Evolutionary conservation across 208 protist species (phyloP), one percentile per base, ranked within the genome.

Genomic region (Porcisia deanei): DNA sequence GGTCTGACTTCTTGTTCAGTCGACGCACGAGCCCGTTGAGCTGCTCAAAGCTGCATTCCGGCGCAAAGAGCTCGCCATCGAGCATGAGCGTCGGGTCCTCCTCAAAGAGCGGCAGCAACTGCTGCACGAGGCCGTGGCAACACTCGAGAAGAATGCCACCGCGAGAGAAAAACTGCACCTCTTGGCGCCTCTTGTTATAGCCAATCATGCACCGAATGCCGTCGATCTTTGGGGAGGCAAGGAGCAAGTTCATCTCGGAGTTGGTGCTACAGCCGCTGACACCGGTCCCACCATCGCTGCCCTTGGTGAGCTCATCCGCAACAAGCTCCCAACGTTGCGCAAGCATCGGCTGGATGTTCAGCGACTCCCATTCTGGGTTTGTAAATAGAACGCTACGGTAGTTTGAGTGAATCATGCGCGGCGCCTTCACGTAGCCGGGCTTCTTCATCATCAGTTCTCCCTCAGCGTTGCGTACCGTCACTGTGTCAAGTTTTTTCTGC

Each of bases 161-260:
- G 54, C 93, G 93, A 8, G 93, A 96, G 70, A 97, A 95, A 77
- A 92, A 97, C 77, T 94, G 90, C 69, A 91, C 83, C 60, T 92
- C 82, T 20, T 88, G 85, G 25, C 67, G 79, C 59, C 76, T 75
- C 65, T 81, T 45, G 74, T 92, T 95, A 77, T 88, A 95, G 39
- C 90, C 91, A 39, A 97, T 85, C 30, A 97, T 84, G 80, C 93
- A 97, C 59, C 93, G 93, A 74, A 97, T 91, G 20, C 93, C 93
- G 74, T 97, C 93, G 73, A 97, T 95, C 81, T 97, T 97, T 3
- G 93, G 93, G 14, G 93, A 97, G 45, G 89, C 91, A 34, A 97
- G 81, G 30, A 97, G 74, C 18, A 91, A 65, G 49, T 88, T 71
- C 68, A 77, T 59, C 72, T 71, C 80, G 34, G 34, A 5, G 18